These are phyloP conservation scores for Apiotrichum domesticum DNA, from an alignment of 1,284 basidiomycete genomes.

Conservation along the genomic window DNA sequence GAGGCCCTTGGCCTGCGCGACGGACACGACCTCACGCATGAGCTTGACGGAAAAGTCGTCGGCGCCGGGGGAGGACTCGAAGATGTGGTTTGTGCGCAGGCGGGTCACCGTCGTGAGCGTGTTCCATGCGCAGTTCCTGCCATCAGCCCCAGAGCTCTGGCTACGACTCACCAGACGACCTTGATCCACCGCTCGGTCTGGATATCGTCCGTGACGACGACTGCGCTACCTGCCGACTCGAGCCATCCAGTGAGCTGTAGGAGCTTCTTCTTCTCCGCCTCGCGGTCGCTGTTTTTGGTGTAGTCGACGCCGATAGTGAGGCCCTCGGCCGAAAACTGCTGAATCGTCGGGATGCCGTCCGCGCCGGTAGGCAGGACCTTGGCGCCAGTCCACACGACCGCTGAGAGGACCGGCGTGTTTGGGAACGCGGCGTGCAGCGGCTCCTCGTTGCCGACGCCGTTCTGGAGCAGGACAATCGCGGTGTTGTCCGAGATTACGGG, in stretches of 20 bases:
- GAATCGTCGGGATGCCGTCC: constrained; percentile 24
- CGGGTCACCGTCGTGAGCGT: constrained; percentile 41
- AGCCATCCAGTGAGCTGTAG: constrained; percentile 40
- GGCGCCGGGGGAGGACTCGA: constrained; percentile 34
- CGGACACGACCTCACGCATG: constrained; percentile 44
- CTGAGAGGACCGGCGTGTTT: constrained; percentile 47
- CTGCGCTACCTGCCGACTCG: constrained; percentile 40
- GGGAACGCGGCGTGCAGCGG: constrained; percentile 48
- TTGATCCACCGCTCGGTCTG: constrained; percentile 52
- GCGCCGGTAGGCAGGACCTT: constrained; percentile 25
- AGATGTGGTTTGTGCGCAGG: constrained; percentile 40
- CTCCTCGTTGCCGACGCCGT: constrained; percentile 51
- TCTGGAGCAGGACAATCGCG: constrained; percentile 50
- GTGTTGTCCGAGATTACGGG: constrained; percentile 40
- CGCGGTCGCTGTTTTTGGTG: constrained; percentile 13
- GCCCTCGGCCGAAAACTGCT: constrained; percentile 44
- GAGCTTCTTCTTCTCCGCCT: constrained; percentile 33
- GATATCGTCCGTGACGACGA: constrained; percentile 47
- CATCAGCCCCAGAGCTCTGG: not conserved
- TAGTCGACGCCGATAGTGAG: constrained; percentile 48
- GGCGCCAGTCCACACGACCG: constrained; percentile 50
- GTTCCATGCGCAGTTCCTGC: constrained; percentile 43
- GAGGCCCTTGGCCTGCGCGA: constrained; percentile 46
- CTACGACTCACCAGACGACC: constrained; percentile 40
- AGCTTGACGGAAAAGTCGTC: constrained; percentile 33